These are phyloP conservation scores for Spongiforma sp. DNA, from an alignment of 1,284 basidiomycete species.

Conservation along the genomic window DNA sequence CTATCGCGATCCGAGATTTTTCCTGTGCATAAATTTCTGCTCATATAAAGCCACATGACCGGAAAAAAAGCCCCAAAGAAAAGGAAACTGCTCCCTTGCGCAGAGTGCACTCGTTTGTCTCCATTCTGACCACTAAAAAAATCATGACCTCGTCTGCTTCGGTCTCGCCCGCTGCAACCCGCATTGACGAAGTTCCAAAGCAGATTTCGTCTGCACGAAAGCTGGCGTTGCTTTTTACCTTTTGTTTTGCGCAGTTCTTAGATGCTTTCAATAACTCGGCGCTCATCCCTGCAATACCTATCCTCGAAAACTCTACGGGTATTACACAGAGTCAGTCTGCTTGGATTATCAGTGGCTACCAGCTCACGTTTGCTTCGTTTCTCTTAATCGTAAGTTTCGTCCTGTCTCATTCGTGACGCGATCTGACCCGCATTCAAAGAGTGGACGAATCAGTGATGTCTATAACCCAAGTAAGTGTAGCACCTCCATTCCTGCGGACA, in stretches of 20 bases:
- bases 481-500: neutral
- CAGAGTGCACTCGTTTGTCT: slow-evolving; percentile 4
- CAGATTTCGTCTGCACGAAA: slow-evolving; percentile 32
- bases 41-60: neutral
- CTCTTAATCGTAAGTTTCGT: slow-evolving; percentile 42
- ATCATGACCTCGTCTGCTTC: slow-evolving; percentile 17
- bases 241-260: neutral
- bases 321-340: slow-evolving; percentile 60
- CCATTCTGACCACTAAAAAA: neutral
- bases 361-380: slow-evolving; percentile 49
- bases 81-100: neutral
- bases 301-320: slow-evolving; percentile 37
- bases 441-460: slow-evolving; percentile 39
- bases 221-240: slow-evolving; percentile 41
- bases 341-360: slow-evolving; percentile 48
- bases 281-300: neutral
- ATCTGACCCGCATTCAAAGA: slow-evolving; percentile 24
- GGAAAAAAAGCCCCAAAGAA: neutral
- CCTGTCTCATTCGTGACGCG: slow-evolving; percentile 15
- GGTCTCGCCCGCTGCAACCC: slow-evolving; percentile 25
- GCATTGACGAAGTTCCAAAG: slow-evolving; percentile 24
- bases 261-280: slow-evolving; percentile 1
- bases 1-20: too few relatives aligned
- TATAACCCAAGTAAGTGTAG: slow-evolving; percentile 33
- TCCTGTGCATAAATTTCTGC: too few relatives aligned